phyloP scores from a whole-genome alignment of 805 yeast genomes.

The Candida sphagnicola region DNA sequence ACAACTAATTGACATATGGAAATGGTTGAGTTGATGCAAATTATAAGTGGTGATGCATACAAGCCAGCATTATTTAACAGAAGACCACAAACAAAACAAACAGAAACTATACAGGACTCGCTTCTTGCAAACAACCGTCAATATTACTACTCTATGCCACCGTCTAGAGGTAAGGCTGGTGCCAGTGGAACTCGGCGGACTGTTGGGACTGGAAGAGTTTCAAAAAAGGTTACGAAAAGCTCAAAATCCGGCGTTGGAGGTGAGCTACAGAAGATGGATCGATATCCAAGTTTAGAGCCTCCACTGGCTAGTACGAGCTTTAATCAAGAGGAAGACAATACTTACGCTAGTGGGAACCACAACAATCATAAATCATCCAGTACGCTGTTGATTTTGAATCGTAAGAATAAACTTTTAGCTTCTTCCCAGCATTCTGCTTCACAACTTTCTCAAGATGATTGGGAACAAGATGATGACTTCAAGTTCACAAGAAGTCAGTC shows the following conservation, averaged over 20 bases:
- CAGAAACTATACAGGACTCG: background rate
- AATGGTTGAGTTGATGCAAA: too few relatives aligned
- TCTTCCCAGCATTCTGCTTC: constrained; percentile 1
- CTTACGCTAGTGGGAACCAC: background rate
- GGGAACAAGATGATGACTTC: constrained; percentile 28
- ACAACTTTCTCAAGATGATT: background rate
- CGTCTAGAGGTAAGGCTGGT: background rate
- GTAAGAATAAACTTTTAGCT: background rate
- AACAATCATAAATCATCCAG: background rate
- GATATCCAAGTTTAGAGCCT: background rate
- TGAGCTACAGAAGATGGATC: background rate
- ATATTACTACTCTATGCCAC: background rate
- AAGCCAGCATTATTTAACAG: too few relatives aligned
- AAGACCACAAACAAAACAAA: background rate
- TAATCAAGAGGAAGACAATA: background rate
- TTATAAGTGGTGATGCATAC: too few relatives aligned
- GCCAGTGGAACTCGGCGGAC: background rate
- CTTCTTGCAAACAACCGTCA: background rate
- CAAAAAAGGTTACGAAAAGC: background rate
- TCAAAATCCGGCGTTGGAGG: background rate
- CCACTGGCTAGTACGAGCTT: background rate
- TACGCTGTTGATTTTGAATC: constrained; percentile 1
- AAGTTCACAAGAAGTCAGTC: constrained; percentile 23
- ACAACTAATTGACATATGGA: too few relatives aligned
- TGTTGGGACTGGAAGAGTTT: background rate